phyloP scores from a whole-genome alignment of 2,329 filamentous ascomycete genomes.

The Daldinia sp. region DNA sequence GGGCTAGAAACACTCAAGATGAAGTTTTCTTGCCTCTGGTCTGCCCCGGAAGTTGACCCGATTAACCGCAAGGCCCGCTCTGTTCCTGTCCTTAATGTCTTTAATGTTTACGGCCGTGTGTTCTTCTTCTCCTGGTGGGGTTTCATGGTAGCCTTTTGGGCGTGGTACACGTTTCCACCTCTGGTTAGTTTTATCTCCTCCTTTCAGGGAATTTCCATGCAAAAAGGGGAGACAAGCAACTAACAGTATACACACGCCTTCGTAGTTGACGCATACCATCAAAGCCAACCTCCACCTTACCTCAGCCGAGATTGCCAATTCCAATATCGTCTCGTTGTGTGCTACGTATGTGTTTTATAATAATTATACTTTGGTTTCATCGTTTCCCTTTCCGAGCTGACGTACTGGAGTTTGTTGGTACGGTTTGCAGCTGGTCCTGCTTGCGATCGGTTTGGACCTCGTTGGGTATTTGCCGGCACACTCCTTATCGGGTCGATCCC shows the following conservation, averaged over 20 bases:
- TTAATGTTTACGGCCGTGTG: slow-evolving; percentile 84
- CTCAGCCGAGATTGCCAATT: slow-evolving; percentile 81
- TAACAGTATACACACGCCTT: slow-evolving; percentile 33
- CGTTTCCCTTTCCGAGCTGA: neutral
- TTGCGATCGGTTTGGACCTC: slow-evolving; percentile 88
- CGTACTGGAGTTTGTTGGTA: slow-evolving; percentile 70
- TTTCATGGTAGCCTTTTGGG: slow-evolving; percentile 80
- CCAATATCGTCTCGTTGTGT: slow-evolving; percentile 85
- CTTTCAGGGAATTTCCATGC: neutral
- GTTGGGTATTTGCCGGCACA: slow-evolving; percentile 80
- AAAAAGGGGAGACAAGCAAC: slow-evolving; percentile 10
- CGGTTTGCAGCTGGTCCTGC: slow-evolving; percentile 82
- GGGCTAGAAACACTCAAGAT: slow-evolving; percentile 40
- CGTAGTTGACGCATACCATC: slow-evolving; percentile 78
- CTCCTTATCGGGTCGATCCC: slow-evolving; percentile 85
- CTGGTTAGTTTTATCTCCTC: slow-evolving; percentile 65
- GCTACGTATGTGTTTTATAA: slow-evolving; percentile 66
- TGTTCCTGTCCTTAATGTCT: slow-evolving; percentile 81
- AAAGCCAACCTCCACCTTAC: slow-evolving; percentile 80
- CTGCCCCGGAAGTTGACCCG: slow-evolving; percentile 81
- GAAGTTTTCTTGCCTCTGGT: slow-evolving; percentile 58
- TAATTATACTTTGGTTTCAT: slow-evolving; percentile 13
- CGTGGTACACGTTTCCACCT: slow-evolving; percentile 93
- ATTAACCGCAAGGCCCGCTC: slow-evolving; percentile 85
- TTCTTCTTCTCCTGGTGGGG: slow-evolving; percentile 79